These are phyloP conservation scores for Lotus japonicus DNA, from an alignment of 306 rosid species.

Conservation along the genomic window DNA sequence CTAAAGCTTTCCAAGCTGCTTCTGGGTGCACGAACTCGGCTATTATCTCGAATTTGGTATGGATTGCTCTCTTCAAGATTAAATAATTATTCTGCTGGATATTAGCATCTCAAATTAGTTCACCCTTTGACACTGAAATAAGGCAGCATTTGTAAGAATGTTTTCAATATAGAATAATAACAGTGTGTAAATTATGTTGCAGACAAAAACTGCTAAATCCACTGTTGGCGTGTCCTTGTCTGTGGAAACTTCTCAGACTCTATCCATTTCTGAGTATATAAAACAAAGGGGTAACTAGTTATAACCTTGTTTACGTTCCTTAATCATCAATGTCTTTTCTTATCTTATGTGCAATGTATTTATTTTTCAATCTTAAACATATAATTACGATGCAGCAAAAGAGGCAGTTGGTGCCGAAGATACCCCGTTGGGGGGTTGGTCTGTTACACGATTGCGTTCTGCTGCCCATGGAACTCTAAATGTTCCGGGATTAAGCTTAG, in stretches of 20 bases:
- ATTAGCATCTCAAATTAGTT: slow-evolving; percentile 15
- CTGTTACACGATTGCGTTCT: slow-evolving; percentile 92
- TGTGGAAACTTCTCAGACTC: slow-evolving; percentile 80
- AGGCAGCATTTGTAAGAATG: slow-evolving; percentile 8
- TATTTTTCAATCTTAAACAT: slow-evolving; percentile 12
- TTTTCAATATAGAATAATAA: slow-evolving; percentile 18
- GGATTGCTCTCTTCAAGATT: slow-evolving; percentile 14
- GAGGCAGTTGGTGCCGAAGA: slow-evolving; percentile 99
- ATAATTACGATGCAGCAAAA: slow-evolving; percentile 51
- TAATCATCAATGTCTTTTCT: slow-evolving; percentile 10
- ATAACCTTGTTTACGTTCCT: slow-evolving; percentile 12
- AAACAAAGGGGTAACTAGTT: slow-evolving; percentile 69
- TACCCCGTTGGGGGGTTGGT: slow-evolving; percentile 94
- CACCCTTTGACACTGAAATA: slow-evolving; percentile 16
- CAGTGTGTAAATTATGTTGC: slow-evolving; percentile 23
- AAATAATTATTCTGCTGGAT: not conserved
- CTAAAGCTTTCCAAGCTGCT: slow-evolving; percentile 94
- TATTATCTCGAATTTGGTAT: slow-evolving; percentile 81
- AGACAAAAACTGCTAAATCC: slow-evolving; percentile 96
- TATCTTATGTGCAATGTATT: slow-evolving; percentile 7
- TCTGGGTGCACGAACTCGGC: slow-evolving; percentile 75
- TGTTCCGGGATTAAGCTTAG: slow-evolving; percentile 87
- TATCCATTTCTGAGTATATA: slow-evolving; percentile 62
- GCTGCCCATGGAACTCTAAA: slow-evolving; percentile 94
- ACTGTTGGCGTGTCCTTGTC: slow-evolving; percentile 71